phyloP scores from a whole-genome alignment of 2,329 filamentous ascomycete species.

The Neofusicoccum cordaticola region DNA sequence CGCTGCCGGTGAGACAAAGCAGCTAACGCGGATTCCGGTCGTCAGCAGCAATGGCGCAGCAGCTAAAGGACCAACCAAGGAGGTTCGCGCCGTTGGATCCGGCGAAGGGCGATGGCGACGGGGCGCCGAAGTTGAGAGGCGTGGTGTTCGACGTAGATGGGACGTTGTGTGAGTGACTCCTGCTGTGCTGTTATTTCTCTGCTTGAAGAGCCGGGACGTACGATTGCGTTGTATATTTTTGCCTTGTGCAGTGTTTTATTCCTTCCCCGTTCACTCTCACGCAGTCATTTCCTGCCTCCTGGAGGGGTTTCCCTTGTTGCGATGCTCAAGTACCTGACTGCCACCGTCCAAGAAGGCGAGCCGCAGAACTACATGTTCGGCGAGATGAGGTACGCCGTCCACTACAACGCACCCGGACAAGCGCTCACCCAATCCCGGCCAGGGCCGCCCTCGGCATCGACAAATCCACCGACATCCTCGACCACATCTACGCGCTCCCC shows the following conservation, averaged over 20 bases:
- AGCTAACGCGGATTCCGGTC: too few relatives aligned
- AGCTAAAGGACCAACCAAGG: constrained; percentile 39
- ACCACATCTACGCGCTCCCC: constrained; percentile 77
- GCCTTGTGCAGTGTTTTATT: too few relatives aligned
- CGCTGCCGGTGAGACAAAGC: too few relatives aligned
- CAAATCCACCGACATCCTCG: constrained; percentile 76
- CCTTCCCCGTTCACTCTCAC: too few relatives aligned
- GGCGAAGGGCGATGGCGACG: constrained; percentile 28
- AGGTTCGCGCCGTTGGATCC: constrained; percentile 52
- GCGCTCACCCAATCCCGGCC: neutral
- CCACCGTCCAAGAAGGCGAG: constrained; percentile 53
- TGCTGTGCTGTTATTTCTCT: neutral
- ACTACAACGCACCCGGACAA: too few relatives aligned
- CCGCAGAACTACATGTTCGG: constrained; percentile 96
- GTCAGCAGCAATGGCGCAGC: neutral
- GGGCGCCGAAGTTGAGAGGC: constrained; percentile 50
- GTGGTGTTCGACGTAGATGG: constrained; percentile 93
- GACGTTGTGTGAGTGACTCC: constrained; percentile 69
- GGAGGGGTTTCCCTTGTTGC: too few relatives aligned
- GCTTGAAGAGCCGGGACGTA: neutral
- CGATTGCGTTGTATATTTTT: too few relatives aligned
- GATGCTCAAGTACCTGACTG: neutral
- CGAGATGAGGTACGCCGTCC: constrained; percentile 65
- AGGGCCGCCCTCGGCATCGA: constrained; percentile 67
- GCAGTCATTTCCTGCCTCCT: neutral